Evolutionary conservation across 2,329 filamentous ascomycete genomes (phyloP), one percentile per base, ranked within the genome.

Genomic region (Pseudogymnoascus sp.): DNA sequence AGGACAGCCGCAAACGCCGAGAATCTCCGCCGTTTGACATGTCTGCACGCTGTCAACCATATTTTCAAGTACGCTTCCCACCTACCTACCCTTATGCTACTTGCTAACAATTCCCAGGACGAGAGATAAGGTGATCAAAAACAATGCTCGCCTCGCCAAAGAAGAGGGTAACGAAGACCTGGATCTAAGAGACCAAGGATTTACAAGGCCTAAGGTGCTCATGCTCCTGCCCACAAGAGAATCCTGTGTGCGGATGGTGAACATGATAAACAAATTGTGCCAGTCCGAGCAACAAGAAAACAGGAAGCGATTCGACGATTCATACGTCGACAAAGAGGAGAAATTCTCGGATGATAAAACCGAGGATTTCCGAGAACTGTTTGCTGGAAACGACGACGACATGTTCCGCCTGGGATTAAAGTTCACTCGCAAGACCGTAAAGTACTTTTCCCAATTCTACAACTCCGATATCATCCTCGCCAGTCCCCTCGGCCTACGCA

Each of bases 391-490:
- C 72, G 91, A 96, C 72, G 94, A 97, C 72, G 94, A 99, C 76
- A 94, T 95, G 83, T 99, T 97, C 77, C 86, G 93, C 2, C 79
- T 97, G 1, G 94, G 93, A n/a, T 76, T 99, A 72, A 99, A 97
- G 75, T 95, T 99, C 73, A 97, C 94, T 0, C 85, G 94, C 65
- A 97, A 97, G 76, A 96, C 92, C 0, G 81, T 97, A 72, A 97
- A 97, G 74, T 94, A 90, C 73, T 99, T 96, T 77, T 84, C 93
- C 0, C 89, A 92, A 65, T 99, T 99, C 74, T 97, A 97, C 79
- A 93, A 89, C 73, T 96, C 92, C 8, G 94, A 99, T 73, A 92
- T 99, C 67, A 91, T 99, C 62, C 81, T 99, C 61, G 92, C 91
- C 21, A 96, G 91, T 68, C 91, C 94, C 0, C 80, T 99, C 2